A percentile compares a stretch with the other conserved stretches of the same genome.
These are phyloP conservation scores for Coniochaeta sp. DNA, from an alignment of 2,329 filamentous ascomycete genomes.

Conservation along the genomic window DNA sequence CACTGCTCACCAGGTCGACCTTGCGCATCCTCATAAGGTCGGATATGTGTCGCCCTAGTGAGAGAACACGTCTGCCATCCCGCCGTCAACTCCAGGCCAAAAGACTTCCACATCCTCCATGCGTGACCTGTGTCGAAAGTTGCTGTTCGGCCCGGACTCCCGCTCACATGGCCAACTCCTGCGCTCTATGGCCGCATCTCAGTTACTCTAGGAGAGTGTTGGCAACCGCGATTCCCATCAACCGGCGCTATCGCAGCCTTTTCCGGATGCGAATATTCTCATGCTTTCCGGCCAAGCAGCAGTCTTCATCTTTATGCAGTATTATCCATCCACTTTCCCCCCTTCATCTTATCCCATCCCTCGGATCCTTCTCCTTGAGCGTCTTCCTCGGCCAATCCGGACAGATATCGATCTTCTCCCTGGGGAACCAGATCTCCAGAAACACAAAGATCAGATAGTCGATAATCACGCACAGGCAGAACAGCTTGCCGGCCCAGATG, in stretches of 20 bases:
- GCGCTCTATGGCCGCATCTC: too few relatives aligned
- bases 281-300: background rate
- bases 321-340: background rate
- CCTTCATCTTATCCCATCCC: constrained; percentile 16
- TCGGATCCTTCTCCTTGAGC: constrained; percentile 18
- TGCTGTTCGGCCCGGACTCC: too few relatives aligned
- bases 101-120: too few relatives aligned
- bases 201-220: background rate
- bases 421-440: constrained; percentile 79
- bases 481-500: constrained; percentile 96
- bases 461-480: constrained; percentile 88
- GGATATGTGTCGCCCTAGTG: background rate
- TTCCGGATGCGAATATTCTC: background rate
- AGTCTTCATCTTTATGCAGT: background rate
- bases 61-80: background rate
- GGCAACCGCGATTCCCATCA: background rate
- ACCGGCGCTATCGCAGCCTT: background rate
- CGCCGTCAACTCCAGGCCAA: too few relatives aligned
- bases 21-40: background rate
- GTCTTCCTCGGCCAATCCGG: constrained; percentile 85
- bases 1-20: background rate
- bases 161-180: too few relatives aligned
- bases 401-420: constrained; percentile 80
- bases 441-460: constrained; percentile 89
- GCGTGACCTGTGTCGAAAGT: too few relatives aligned